phyloP scores from a whole-genome alignment of 1,139 yeast species.

The Zygoascus meyerae region DNA sequence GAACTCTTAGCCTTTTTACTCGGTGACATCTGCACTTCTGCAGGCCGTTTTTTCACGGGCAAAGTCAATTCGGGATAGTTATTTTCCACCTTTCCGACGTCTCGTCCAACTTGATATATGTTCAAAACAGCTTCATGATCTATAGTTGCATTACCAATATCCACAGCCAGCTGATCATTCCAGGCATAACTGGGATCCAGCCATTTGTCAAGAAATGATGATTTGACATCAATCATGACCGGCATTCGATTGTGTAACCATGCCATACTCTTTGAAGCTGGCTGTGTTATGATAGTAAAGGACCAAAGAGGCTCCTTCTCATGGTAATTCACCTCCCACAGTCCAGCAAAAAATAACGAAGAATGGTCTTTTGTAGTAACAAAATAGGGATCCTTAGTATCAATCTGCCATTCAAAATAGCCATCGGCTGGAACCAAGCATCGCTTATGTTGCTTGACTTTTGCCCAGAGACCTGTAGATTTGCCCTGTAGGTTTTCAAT shows the following conservation, averaged over 20 bases:
- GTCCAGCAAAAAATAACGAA: conserved; percentile 65
- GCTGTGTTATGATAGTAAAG: conserved; percentile 69
- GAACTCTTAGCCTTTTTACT: conserved; percentile 5
- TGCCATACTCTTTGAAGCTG: conserved; percentile 52
- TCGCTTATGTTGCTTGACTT: conserved; percentile 33
- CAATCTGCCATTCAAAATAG: conserved; percentile 71
- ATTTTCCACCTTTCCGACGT: conserved; percentile 58
- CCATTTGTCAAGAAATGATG: conserved; percentile 54
- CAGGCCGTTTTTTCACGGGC: conserved; percentile 29
- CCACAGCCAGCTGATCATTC: conserved; percentile 32
- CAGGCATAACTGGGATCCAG: conserved; percentile 40
- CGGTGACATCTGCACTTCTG: conserved; percentile 1
- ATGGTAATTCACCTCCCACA: conserved; percentile 43
- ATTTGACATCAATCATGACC: conserved; percentile 53
- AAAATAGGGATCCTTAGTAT: conserved; percentile 51
- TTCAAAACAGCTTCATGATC: conserved; percentile 33
- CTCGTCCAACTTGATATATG: conserved; percentile 51
- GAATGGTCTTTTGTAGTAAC: conserved; percentile 48
- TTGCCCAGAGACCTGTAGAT: conserved; percentile 27
- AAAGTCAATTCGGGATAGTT: conserved; percentile 45
- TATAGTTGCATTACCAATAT: conserved; percentile 11
- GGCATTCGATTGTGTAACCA: conserved; percentile 84
- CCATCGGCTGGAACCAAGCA: conserved; percentile 80
- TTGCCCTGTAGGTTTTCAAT: conserved; percentile 28
- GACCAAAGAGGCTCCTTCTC: conserved; percentile 38